Conservation (phyloP, 2,329 filamentous ascomycete genomes). For the Dactylellina haptotyla region DNA sequence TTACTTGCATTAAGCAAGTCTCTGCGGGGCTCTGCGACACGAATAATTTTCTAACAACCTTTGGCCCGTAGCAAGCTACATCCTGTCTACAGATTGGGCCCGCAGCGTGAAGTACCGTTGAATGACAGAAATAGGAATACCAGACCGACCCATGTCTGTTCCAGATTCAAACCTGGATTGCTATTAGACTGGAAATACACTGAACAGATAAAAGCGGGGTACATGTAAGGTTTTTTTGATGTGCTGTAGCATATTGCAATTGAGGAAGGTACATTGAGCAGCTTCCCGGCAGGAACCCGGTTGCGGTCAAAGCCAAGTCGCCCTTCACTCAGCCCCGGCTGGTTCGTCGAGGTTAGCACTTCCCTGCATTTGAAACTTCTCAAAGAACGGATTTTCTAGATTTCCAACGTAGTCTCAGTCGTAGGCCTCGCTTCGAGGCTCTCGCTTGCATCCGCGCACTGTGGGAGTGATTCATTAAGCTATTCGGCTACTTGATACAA, state of each 20-base stretch:
- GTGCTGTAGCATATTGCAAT: neutral
- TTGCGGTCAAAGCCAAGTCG: too few relatives aligned
- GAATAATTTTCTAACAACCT: too few relatives aligned
- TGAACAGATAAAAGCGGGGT: too few relatives aligned
- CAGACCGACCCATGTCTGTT: neutral
- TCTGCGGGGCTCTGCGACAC: too few relatives aligned
- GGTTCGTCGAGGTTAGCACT: neutral
- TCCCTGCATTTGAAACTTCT: neutral
- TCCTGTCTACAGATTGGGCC: neutral
- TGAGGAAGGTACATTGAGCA: neutral
- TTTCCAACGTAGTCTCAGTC: neutral
- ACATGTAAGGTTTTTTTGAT: too few relatives aligned
- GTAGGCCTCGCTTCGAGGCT: slow-evolving; percentile 19
- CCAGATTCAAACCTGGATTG: neutral
- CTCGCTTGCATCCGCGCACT: slow-evolving; percentile 34
- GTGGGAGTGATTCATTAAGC: slow-evolving; percentile 21
- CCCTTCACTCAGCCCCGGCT: neutral
- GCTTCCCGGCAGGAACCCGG: too few relatives aligned
- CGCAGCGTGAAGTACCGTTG: neutral
- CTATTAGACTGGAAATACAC: too few relatives aligned
- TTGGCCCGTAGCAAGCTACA: neutral
- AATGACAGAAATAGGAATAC: neutral
- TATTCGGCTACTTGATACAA: neutral
- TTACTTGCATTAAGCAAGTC: too few relatives aligned
- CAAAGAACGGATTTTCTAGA: too few relatives aligned